phyloP scores from a whole-genome alignment of 495 filamentous ascomycete species.

The Immersiella caudata region DNA sequence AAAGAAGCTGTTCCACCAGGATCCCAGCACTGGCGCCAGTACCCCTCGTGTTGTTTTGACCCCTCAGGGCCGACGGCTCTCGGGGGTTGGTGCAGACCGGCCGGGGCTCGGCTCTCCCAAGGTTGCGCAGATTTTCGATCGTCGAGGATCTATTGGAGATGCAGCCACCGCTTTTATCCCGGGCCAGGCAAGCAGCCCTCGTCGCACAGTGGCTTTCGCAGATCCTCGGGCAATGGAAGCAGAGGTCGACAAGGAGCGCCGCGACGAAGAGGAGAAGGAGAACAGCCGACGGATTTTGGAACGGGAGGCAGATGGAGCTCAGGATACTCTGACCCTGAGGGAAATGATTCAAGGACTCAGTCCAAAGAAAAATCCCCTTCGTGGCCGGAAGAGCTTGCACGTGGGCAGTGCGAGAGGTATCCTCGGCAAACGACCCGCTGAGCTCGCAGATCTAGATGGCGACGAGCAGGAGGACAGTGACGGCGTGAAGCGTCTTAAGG shows the following conservation, averaged over 20 bases:
- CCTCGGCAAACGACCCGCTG: slow-evolving; percentile 72
- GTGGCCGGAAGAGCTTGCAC: slow-evolving; percentile 74
- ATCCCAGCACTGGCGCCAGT: slow-evolving; percentile 57
- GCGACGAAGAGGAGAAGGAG: slow-evolving; percentile 64
- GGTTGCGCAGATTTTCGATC: slow-evolving; percentile 72
- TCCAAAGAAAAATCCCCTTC: slow-evolving; percentile 70
- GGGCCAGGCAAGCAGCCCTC: slow-evolving; percentile 28
- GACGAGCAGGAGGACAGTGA: slow-evolving; percentile 66
- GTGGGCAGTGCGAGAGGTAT: slow-evolving; percentile 74
- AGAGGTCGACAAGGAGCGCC: slow-evolving; percentile 69
- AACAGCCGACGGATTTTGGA: slow-evolving; percentile 59
- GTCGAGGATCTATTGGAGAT: slow-evolving; percentile 71
- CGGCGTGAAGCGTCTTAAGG: slow-evolving; percentile 70
- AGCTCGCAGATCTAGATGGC: slow-evolving; percentile 71
- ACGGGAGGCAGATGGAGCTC: slow-evolving; percentile 47
- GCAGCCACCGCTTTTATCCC: slow-evolving; percentile 64
- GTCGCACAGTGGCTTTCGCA: slow-evolving; percentile 62
- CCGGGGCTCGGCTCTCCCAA: slow-evolving; percentile 78
- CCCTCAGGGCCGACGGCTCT: slow-evolving; percentile 64
- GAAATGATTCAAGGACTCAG: slow-evolving; percentile 78
- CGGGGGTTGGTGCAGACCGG: slow-evolving; percentile 74
- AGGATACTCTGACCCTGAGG: slow-evolving; percentile 64
- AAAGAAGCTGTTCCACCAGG: slow-evolving; percentile 57
- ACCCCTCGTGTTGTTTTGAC: slow-evolving; percentile 68
- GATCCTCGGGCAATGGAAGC: slow-evolving; percentile 67